Evolutionary conservation across 225 moss, liverwort and hornwort species (phyloP).

Genomic region (Asterella californica): DNA sequence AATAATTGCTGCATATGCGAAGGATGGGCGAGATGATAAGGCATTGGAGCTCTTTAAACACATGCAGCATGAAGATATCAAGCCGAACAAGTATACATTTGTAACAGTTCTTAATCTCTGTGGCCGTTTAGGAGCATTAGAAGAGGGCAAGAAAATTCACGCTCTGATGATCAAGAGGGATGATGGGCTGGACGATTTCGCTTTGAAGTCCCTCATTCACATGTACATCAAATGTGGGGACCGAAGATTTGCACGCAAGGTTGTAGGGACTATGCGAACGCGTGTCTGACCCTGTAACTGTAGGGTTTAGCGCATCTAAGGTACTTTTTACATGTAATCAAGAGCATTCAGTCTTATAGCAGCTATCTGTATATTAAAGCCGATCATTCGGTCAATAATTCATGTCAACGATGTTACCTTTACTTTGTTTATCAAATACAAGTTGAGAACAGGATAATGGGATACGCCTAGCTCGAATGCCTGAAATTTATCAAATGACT

Average conservation of each 20-base stretch:
- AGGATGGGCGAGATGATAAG: neutral
- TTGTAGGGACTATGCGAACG: slow-evolving; percentile 1
- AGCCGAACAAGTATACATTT: slow-evolving; percentile 3
- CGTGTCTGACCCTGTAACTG: neutral
- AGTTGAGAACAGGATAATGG: too few species aligned
- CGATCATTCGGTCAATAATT: too few species aligned
- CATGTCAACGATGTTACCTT: too few species aligned
- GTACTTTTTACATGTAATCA: neutral
- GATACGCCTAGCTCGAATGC: too few species aligned
- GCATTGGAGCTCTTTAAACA: slow-evolving; percentile 5
- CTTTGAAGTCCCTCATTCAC: slow-evolving; percentile 13
- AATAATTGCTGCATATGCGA: neutral
- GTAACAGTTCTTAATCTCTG: slow-evolving; percentile 15
- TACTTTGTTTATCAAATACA: too few species aligned
- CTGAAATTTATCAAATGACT: too few species aligned
- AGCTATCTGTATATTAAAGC: too few species aligned
- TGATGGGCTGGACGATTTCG: neutral
- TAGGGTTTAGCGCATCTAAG: neutral
- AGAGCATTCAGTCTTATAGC: neutral
- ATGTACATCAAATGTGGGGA: neutral
- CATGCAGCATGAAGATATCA: slow-evolving; percentile 13
- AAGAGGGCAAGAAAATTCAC: slow-evolving; percentile 19
- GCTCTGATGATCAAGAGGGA: slow-evolving; percentile 8
- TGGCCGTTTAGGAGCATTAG: neutral
- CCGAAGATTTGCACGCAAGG: neutral